A percentile compares a stretch with the other conserved stretches of the same genome.
Conservation (phyloP, 176 grass and related monocot species). For the Triticum urartu region DNA sequence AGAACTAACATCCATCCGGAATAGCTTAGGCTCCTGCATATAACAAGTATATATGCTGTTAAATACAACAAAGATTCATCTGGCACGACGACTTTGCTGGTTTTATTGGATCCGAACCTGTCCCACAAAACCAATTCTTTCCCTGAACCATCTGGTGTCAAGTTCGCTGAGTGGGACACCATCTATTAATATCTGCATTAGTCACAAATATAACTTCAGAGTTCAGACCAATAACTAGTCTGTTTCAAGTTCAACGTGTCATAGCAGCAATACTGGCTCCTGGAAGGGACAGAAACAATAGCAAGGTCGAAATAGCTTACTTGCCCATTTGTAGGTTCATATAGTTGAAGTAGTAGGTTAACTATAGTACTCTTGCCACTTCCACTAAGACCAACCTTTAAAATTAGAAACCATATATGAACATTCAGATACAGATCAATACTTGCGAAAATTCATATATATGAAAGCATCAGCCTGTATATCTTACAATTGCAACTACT, state of each 20-base stretch:
- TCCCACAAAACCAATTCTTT: constrained; percentile 93
- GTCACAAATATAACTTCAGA: neutral
- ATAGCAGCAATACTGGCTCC: neutral
- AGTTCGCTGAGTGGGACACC: constrained; percentile 66
- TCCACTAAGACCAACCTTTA: constrained; percentile 92
- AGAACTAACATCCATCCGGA: constrained; percentile 83
- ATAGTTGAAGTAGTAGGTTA: constrained; percentile 85
- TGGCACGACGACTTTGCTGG: neutral
- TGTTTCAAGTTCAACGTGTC: constrained; percentile 6
- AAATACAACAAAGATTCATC: constrained; percentile 1
- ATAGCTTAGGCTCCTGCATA: constrained; percentile 86
- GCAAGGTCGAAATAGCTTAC: constrained; percentile 48
- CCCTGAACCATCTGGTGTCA: constrained; percentile 90
- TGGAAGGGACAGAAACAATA: neutral
- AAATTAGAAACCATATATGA: constrained; percentile 35
- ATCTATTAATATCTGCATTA: constrained; percentile 76
- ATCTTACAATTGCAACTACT: constrained; percentile 96
- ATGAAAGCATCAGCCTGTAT: constrained; percentile 10
- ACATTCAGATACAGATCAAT: neutral
- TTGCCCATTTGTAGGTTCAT: constrained; percentile 84
- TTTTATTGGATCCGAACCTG: constrained; percentile 60
- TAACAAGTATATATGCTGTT: neutral
- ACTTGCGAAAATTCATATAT: neutral
- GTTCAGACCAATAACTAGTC: neutral
- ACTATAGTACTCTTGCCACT: constrained; percentile 96